Conservation (phyloP, 768 basidiomycete species). For the Tylopilus rubrobrunneus region DNA sequence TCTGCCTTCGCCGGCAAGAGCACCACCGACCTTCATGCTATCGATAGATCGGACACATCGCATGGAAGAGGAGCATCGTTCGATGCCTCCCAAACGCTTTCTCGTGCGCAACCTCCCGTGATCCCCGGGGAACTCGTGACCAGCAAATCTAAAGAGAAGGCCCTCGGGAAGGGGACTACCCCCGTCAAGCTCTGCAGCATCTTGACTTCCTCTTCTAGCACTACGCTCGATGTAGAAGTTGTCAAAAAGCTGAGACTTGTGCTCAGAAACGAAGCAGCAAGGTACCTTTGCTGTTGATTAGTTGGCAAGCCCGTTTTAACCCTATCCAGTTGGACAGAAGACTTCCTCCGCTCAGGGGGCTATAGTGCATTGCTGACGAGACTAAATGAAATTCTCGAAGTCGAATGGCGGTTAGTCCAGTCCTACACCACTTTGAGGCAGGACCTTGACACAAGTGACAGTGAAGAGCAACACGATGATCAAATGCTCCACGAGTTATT, state of each 20-base stretch:
- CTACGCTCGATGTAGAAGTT: constrained; percentile 75
- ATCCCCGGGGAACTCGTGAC: constrained; percentile 35
- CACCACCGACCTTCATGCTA: constrained; percentile 26
- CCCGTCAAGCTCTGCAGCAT: constrained; percentile 67
- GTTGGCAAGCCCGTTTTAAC: not conserved
- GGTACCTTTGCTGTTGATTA: constrained; percentile 38
- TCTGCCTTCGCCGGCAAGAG: constrained; percentile 30
- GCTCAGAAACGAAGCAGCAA: constrained; percentile 88
- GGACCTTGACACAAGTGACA: constrained; percentile 30
- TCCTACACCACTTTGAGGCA: not conserved
- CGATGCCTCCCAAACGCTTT: constrained; percentile 50
- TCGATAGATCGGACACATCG: constrained; percentile 28
- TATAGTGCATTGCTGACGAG: constrained; percentile 81
- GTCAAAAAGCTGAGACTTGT: constrained; percentile 86
- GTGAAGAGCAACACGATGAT: constrained; percentile 98
- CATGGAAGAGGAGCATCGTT: constrained; percentile 63
- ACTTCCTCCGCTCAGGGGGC: constrained; percentile 79
- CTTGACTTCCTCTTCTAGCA: constrained; percentile 64
- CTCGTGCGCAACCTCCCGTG: constrained; percentile 49
- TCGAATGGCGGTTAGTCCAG: constrained; percentile 91
- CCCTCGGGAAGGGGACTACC: constrained; percentile 48
- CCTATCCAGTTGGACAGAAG: constrained; percentile 75
- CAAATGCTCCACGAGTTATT: constrained; percentile 88
- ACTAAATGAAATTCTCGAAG: constrained; percentile 86
- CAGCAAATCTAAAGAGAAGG: constrained; percentile 50